phyloP scores from a whole-genome alignment of 2,329 filamentous ascomycete species.

The Colletotrichum kahawae region DNA sequence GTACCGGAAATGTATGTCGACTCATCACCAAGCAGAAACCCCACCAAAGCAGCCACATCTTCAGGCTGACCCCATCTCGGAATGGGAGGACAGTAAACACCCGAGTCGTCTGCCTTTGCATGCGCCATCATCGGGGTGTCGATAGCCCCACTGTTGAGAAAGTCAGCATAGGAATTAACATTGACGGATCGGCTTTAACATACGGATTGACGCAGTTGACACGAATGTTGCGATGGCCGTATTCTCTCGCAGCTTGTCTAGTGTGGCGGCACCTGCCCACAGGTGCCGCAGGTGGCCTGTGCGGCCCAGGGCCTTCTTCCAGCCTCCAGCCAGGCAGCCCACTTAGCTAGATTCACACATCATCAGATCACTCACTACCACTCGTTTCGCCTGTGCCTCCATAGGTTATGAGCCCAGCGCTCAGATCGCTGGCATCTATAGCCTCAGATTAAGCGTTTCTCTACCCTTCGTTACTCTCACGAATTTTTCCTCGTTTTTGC shows the following conservation, averaged over 20 bases:
- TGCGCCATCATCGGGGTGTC: neutral
- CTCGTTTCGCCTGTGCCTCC: no score
- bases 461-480: no score
- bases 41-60: conserved; percentile 29
- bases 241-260: neutral
- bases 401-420: no score
- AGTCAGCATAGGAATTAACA: neutral
- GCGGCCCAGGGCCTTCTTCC: no score
- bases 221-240: neutral
- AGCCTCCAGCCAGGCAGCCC: no score
- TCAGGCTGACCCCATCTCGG: conserved; percentile 26
- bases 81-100: conserved; percentile 3
- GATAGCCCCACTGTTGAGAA: neutral
- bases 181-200: neutral
- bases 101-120: neutral
- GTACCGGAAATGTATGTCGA: conserved; percentile 27
- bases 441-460: no score
- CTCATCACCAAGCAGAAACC: conserved; percentile 30
- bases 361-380: no score
- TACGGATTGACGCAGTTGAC: conserved; percentile 2
- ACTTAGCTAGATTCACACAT: no score
- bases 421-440: no score
- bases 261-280: no score
- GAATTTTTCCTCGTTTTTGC: no score
- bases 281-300: no score